Percentiles rank a stretch among this genome's conserved stretches.
Evolutionary conservation across 2,329 filamentous ascomycete genomes (phyloP).

Genomic region (Botryotinia calthae): DNA sequence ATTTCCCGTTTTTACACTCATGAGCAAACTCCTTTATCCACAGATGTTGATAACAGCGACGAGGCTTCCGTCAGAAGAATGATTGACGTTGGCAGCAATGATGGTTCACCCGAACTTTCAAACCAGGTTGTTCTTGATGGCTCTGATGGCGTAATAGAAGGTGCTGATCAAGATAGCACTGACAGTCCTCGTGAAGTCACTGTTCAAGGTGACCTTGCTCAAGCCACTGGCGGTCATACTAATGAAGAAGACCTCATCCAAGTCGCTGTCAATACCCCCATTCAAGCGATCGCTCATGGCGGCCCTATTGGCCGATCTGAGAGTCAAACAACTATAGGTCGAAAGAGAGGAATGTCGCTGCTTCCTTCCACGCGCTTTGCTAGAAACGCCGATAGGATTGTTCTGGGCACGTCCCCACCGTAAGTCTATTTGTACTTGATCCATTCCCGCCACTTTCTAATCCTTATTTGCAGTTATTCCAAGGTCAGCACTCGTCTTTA

Average conservation of each 20-base stretch:
- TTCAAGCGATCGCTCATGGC: not conserved
- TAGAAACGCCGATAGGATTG: not conserved
- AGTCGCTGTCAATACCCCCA: not conserved
- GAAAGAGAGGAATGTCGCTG: not conserved
- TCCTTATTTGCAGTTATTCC: not conserved
- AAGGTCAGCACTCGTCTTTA: not conserved
- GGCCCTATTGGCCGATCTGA: not conserved
- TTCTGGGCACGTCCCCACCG: not conserved
- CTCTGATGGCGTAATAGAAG: not conserved
- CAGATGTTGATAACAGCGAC: not conserved
- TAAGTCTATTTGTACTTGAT: not conserved
- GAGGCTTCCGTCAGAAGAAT: not conserved
- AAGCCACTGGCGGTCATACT: not conserved
- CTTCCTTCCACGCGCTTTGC: conserved; percentile 1
- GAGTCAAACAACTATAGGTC: not conserved
- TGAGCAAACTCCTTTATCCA: not conserved
- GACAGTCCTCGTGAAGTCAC: not conserved
- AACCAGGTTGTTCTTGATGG: not conserved
- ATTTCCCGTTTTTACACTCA: not conserved
- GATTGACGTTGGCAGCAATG: not conserved
- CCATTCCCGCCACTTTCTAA: not conserved
- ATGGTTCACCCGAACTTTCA: not conserved
- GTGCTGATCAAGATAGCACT: not conserved
- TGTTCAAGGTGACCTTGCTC: not conserved
- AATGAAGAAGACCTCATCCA: not conserved